phyloP scores from a whole-genome alignment of 1,284 basidiomycete species.

The Apiotrichum domesticum region DNA sequence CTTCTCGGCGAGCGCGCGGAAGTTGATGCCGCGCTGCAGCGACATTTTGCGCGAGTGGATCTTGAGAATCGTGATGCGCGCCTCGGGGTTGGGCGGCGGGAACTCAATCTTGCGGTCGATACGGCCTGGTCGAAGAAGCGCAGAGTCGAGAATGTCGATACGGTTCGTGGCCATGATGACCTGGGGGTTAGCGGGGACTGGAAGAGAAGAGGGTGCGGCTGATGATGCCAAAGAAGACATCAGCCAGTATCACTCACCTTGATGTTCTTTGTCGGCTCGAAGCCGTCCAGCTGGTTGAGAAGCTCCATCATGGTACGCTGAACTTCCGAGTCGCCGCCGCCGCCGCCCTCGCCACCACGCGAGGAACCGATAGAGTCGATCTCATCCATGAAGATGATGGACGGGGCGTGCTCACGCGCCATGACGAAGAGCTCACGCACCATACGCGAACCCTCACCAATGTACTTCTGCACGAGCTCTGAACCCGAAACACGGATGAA shows the following conservation, averaged over 20 bases:
- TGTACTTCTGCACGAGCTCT: conserved; percentile 97
- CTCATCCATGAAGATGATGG: conserved; percentile 99
- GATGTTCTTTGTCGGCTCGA: conserved; percentile 97
- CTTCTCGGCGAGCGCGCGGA: conserved; percentile 90
- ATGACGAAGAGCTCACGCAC: conserved; percentile 97
- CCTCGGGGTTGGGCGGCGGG: conserved; percentile 95
- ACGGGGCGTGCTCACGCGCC: conserved; percentile 97
- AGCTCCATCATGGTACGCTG: conserved; percentile 55
- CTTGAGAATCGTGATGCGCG: conserved; percentile 89
- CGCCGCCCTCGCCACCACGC: conserved; percentile 79
- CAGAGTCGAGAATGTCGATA: conserved; percentile 95
- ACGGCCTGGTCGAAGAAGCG: conserved; percentile 87
- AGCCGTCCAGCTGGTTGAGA: conserved; percentile 94
- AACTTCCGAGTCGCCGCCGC: conserved; percentile 89
- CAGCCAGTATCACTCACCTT: conserved; percentile 54
- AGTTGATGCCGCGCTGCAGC: conserved; percentile 92
- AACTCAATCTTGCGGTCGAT: conserved; percentile 99
- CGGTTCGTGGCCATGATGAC: conserved; percentile 99
- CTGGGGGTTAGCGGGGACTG: conserved; percentile 11
- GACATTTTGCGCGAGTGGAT: conserved; percentile 99
- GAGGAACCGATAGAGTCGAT: conserved; percentile 97
- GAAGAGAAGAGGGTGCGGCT: too few species aligned
- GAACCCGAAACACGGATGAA: conserved; percentile 95
- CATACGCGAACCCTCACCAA: conserved; percentile 94
- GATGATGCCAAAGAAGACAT: too few species aligned